These are phyloP conservation scores for Globisporangium emineosum DNA, from an alignment of 352 stramenopile species.

Conservation along the genomic window DNA sequence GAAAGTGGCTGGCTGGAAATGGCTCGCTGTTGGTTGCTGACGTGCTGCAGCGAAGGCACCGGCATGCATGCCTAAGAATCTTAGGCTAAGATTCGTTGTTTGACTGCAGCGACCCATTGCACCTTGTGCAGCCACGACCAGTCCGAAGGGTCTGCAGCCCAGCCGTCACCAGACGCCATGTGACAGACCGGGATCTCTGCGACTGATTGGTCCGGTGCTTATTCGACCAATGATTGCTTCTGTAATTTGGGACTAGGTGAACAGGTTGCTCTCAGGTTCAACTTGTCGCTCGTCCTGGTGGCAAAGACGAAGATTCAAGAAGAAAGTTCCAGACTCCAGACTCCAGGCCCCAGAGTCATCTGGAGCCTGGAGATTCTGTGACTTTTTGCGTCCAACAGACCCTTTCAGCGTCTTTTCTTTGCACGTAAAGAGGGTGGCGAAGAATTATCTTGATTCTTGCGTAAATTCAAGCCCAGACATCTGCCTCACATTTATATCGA, in stretches of 20 bases:
- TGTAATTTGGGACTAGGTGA: background rate
- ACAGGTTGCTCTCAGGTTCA: background rate
- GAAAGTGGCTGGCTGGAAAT: background rate
- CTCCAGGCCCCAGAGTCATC: background rate
- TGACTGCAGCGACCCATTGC: no score
- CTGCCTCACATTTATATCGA: background rate
- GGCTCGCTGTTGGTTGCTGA: background rate
- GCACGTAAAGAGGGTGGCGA: no score
- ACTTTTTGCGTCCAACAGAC: background rate
- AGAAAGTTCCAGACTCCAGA: slow-evolving; percentile 3
- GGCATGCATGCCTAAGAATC: no score
- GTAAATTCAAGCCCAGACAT: background rate
- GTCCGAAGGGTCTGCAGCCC: no score
- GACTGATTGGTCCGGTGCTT: background rate
- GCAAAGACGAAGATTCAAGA: background rate
- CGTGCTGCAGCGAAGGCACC: background rate
- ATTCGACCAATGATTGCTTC: background rate
- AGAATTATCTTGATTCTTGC: background rate
- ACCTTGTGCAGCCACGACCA: no score
- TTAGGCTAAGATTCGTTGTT: background rate
- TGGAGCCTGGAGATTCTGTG: slow-evolving; percentile 1
- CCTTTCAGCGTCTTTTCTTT: background rate
- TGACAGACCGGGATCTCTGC: slow-evolving; percentile 1
- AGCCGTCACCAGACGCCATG: background rate
- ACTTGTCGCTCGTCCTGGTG: background rate